Conservation (phyloP, 1,284 basidiomycete genomes). For the Chiua sp. region DNA sequence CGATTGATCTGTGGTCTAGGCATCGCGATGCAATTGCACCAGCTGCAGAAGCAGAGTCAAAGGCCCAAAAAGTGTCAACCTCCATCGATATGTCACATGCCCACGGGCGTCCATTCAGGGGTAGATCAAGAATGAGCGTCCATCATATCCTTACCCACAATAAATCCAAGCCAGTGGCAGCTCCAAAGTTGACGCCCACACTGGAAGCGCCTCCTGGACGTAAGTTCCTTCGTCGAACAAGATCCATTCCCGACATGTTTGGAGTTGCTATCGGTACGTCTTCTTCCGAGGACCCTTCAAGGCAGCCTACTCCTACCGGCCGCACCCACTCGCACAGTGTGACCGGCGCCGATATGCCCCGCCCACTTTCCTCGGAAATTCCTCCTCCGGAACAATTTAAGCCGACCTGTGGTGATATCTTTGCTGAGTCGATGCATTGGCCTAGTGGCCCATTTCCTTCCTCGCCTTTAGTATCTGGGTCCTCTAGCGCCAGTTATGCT, state of each 20-base stretch:
- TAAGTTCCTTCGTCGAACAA: conserved; percentile 58
- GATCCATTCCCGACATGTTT: conserved; percentile 70
- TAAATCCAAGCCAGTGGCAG: conserved; percentile 49
- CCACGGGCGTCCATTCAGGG: conserved; percentile 24
- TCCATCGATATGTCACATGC: conserved; percentile 28
- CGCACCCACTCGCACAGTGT: conserved; percentile 80
- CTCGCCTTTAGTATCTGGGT: conserved; percentile 41
- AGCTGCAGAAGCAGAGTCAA: conserved; percentile 41
- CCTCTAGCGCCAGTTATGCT: conserved; percentile 38
- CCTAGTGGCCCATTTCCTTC: conserved; percentile 39
- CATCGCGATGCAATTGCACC: conserved; percentile 62
- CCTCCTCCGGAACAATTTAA: conserved; percentile 17
- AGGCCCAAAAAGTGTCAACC: conserved; percentile 39
- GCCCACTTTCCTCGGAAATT: conserved; percentile 33
- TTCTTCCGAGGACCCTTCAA: conserved; percentile 27
- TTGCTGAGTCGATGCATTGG: conserved; percentile 72
- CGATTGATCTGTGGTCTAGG: conserved; percentile 38
- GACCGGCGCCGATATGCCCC: conserved; percentile 68
- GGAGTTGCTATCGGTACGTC: conserved; percentile 34
- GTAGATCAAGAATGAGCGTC: conserved; percentile 70
- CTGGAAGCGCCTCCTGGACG: conserved; percentile 29
- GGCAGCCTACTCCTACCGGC: conserved; percentile 45
- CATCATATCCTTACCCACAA: conserved; percentile 61
- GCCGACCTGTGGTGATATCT: conserved; percentile 54
- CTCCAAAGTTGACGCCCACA: conserved; percentile 16